Percentiles rank a stretch among this genome's conserved stretches.
Evolutionary conservation across 345 rosid species (phyloP).

Genomic region (Dipteronia dyeriana): DNA sequence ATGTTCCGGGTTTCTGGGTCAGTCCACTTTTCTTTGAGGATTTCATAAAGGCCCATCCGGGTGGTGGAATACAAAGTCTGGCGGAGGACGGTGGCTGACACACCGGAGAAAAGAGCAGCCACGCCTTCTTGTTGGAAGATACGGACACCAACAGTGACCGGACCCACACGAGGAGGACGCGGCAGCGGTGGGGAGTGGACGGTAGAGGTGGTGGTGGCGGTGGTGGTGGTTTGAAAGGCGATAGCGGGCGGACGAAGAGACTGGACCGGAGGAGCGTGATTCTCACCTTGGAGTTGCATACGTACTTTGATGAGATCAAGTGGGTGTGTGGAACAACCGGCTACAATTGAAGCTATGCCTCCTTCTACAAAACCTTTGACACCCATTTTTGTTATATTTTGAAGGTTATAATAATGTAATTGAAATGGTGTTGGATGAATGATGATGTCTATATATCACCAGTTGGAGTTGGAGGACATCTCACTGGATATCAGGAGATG

Average conservation of each 20-base stretch:
- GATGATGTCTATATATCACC: constrained; percentile 23
- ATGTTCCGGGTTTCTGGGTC: constrained; percentile 56
- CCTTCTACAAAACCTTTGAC: constrained; percentile 87
- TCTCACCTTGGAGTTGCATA: constrained; percentile 86
- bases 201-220: constrained; percentile 24
- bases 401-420: no score
- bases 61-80: constrained; percentile 86
- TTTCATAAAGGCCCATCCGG: constrained; percentile 84
- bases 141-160: constrained; percentile 51
- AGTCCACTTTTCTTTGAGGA: constrained; percentile 71
- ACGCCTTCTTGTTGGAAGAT: constrained; percentile 62
- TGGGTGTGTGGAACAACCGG: constrained; percentile 84
- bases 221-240: constrained; percentile 42
- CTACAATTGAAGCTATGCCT: constrained; percentile 79
- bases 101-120: constrained; percentile 72
- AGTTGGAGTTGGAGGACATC: constrained; percentile 54
- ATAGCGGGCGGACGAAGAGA: constrained; percentile 72
- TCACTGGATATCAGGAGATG: constrained; percentile 76
- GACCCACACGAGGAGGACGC: constrained; percentile 53
- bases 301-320: constrained; percentile 89
- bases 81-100: constrained; percentile 86
- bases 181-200: constrained; percentile 10
- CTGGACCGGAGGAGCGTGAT: constrained; percentile 35
- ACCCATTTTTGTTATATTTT: constrained; percentile 42
- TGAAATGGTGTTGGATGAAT: constrained; percentile 1